Base-by-base conservation (phyloP, 2,329 filamentous ascomycete genomes). In the Colletotrichum australisinense region DNA sequence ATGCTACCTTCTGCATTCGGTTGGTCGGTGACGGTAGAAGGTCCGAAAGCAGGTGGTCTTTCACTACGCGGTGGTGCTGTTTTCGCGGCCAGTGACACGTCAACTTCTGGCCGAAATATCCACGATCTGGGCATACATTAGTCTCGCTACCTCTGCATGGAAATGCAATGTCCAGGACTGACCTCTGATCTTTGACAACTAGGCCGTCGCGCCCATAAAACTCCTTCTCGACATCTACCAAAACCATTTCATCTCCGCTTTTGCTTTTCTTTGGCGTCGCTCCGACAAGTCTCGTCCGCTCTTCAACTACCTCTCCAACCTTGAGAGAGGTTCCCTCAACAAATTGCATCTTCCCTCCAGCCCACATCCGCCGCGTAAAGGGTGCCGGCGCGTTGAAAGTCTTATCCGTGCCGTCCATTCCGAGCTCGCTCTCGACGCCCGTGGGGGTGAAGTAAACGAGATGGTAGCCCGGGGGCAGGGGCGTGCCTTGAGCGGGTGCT, bases 341-440 rank as follows among this genome's bases (percentile, higher is more conserved):
- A 89, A 90, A 92, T 16, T 79, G 78, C 80, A 93, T 88, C 69
- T 85, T 83, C 0, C 91, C 91, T 1, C 91, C 91, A 0, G 91
- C 91, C 91, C 91, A 93, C 91, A 93, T 93, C 14, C 91, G 85
- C 35, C 91, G 81, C 2, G 89, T 91, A 70, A 92, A 93, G 0
- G 90, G 90, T 3, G 81, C 74, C 0, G 88, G 85, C 0, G 90
- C 87, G 75, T 92, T 93, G 78, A 90, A 92, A 0, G 87, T 87
- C 1, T 78, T 81, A 80, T 93, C 91, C 0, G 89, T 91, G 16
- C 91, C 91, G 78, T 93, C 91, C 0, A 78, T 74, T 0, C 90
- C 90, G 0, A 93, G 84, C 7, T 88, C 84, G 1, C 78, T 74
- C 76, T 92, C 91, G 0, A 88, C 74, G 5, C 88, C 87, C 0